phyloP scores from a whole-genome alignment of 495 filamentous ascomycete species.

The Amniculicola lignicola region DNA sequence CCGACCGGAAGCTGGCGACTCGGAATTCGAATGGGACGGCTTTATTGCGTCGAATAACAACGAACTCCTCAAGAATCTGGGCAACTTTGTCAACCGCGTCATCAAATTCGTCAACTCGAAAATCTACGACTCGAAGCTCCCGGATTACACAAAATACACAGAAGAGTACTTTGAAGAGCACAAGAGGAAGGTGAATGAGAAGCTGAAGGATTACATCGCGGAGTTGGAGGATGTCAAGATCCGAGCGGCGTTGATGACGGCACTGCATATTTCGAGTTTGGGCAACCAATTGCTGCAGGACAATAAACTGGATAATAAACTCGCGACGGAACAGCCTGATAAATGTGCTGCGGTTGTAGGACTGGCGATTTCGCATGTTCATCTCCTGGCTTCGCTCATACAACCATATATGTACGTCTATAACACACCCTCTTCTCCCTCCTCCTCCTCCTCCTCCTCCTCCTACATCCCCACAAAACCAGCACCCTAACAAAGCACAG shows the following conservation, averaged over 20 bases:
- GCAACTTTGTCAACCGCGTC: constrained; percentile 91
- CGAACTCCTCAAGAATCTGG: constrained; percentile 83
- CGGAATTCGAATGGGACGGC: constrained; percentile 82
- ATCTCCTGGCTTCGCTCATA: constrained; percentile 72
- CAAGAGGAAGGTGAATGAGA: constrained; percentile 57
- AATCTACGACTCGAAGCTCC: constrained; percentile 65
- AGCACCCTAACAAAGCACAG: neutral
- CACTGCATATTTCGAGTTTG: constrained; percentile 65
- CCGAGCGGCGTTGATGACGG: constrained; percentile 65
- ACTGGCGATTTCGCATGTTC: constrained; percentile 70
- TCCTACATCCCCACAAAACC: neutral
- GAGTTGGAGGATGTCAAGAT: constrained; percentile 74
- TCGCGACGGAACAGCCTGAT: constrained; percentile 67
- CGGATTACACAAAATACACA: constrained; percentile 60
- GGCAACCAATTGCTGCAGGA: constrained; percentile 83
- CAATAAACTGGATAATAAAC: constrained; percentile 77
- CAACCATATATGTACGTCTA: constrained; percentile 68
- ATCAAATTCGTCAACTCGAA: constrained; percentile 82
- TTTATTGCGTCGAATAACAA: constrained; percentile 89
- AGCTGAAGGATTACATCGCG: constrained; percentile 66
- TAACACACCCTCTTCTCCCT: too few relatives aligned
- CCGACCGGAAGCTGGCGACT: constrained; percentile 84
- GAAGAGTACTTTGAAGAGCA: constrained; percentile 51
- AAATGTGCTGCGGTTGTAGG: constrained; percentile 74
- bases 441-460: neutral